Evolutionary conservation across 768 basidiomycete species (phyloP), one percentile per base, ranked within the genome.

Genomic region (Pisolithus microcarpus): DNA sequence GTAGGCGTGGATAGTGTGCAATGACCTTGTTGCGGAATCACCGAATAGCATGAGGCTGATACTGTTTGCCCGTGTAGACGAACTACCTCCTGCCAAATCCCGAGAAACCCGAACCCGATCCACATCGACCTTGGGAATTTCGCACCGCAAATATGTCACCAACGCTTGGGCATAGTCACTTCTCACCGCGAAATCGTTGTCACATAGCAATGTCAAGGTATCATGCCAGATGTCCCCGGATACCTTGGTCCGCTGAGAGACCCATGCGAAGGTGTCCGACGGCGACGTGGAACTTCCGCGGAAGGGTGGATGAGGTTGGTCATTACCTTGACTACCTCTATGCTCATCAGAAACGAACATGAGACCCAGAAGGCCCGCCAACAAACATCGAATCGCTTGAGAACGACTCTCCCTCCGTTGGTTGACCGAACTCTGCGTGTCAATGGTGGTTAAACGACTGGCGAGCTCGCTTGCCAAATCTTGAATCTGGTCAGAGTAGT

Each of bases 401-500:
- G 79, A 72, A 44, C 87, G 76, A 44, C 72, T 75, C 38, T 68
- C 65, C 52, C 61, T 70, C n/a, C 68, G 70, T 15, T 68, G 68
- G 8, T 71, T 71, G 0, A 75, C 59, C 3, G 79, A 62, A 7
- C 84, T 84, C 57, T 81, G 84, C 3, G 78, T 71, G 58, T 93
- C 87, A 23, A 93, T 69, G 3, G 80, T 71, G 4, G 83, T 73
- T 15, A 96, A 75, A 16, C 91, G 82, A 54, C 77, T 78, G 38
- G 91, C 80, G 42, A 94, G 69, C 65, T 94, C 93, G 50, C 82
- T 84, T 1, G 90, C 82, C 40, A 96, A 80, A 62, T 96, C 94
- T 61, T 91, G 90, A 46, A 93, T 91, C 68, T 97, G 94, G 66
- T 96, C 94, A 37, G 91, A 87, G 62, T 97, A 97, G 71, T 96